Evolutionary conservation across 768 basidiomycete genomes (phyloP).

Genomic region (Baorangia bicolor): DNA sequence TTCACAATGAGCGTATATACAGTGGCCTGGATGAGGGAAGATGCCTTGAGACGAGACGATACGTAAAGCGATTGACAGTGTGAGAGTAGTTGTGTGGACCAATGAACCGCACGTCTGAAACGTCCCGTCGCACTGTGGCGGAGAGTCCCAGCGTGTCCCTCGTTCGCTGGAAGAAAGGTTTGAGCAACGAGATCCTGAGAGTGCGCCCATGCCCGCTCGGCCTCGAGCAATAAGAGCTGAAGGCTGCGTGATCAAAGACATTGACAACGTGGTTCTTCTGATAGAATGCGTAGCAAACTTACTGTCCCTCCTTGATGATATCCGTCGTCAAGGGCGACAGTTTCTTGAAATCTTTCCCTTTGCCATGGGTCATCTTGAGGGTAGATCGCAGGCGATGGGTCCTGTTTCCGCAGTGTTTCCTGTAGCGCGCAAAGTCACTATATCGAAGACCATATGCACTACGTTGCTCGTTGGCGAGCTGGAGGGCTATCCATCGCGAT

Average conservation of each 20-base stretch:
- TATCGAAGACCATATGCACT: constrained; percentile 89
- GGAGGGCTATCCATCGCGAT: constrained; percentile 57
- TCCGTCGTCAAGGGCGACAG: constrained; percentile 63
- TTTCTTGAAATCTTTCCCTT: constrained; percentile 89
- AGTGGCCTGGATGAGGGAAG: constrained; percentile 64
- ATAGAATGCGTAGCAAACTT: constrained; percentile 31
- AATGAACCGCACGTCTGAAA: constrained; percentile 75
- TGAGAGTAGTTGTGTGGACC: constrained; percentile 75
- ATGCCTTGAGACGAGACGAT: constrained; percentile 50
- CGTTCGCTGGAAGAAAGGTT: constrained; percentile 51
- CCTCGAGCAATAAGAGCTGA: constrained; percentile 82
- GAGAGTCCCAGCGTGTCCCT: constrained; percentile 52
- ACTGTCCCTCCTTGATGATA: constrained; percentile 85
- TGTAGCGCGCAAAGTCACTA: constrained; percentile 86
- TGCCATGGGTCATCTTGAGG: constrained; percentile 84
- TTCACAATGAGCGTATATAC: constrained; percentile 79
- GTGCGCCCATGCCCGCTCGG: constrained; percentile 90
- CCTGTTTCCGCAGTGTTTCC: constrained; percentile 90
- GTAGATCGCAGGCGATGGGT: constrained; percentile 84
- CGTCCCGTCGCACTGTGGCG: constrained; percentile 77
- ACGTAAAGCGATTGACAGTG: constrained; percentile 66
- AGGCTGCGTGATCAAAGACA: constrained; percentile 45
- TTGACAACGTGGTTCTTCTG: constrained; percentile 8
- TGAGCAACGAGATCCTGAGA: constrained; percentile 71
- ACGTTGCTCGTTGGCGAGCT: constrained; percentile 84